Conservation (phyloP, 2,329 filamentous ascomycete species). For the Coniochaeta ligniaria region DNA sequence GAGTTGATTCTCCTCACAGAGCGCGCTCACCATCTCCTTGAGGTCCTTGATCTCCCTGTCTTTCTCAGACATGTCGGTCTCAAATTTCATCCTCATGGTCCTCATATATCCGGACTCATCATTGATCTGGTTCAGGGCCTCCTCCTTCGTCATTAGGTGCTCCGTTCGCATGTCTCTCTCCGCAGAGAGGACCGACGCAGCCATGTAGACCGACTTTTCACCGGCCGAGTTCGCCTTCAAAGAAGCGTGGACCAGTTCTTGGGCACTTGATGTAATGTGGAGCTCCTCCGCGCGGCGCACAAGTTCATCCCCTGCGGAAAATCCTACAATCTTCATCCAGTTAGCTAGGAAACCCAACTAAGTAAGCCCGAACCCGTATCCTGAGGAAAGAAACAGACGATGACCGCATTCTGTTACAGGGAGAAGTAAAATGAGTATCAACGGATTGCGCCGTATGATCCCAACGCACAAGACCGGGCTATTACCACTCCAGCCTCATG, state of each 20-base stretch:
- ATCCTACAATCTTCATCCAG: background rate
- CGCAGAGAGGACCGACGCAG: background rate
- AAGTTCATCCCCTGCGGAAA: background rate
- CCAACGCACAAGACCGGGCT: background rate
- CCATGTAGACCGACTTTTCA: background rate
- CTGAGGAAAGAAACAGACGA: background rate
- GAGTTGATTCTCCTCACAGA: too few species aligned
- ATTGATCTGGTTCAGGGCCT: background rate
- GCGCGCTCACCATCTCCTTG: too few species aligned
- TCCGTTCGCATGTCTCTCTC: background rate
- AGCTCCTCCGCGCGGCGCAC: background rate
- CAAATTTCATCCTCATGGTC: background rate
- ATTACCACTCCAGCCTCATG: too few species aligned
- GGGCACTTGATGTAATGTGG: background rate
- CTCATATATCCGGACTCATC: background rate
- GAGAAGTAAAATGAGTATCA: background rate
- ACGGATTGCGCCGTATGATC: background rate
- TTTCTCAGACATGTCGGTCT: background rate
- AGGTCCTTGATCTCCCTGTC: background rate
- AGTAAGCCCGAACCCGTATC: background rate
- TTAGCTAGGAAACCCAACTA: background rate
- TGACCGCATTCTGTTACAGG: background rate
- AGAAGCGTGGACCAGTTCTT: background rate
- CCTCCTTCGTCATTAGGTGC: background rate
- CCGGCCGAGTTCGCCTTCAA: background rate